These are phyloP conservation scores for Gymnopilus junonius DNA, from an alignment of 768 basidiomycete species.

Conservation along the genomic window DNA sequence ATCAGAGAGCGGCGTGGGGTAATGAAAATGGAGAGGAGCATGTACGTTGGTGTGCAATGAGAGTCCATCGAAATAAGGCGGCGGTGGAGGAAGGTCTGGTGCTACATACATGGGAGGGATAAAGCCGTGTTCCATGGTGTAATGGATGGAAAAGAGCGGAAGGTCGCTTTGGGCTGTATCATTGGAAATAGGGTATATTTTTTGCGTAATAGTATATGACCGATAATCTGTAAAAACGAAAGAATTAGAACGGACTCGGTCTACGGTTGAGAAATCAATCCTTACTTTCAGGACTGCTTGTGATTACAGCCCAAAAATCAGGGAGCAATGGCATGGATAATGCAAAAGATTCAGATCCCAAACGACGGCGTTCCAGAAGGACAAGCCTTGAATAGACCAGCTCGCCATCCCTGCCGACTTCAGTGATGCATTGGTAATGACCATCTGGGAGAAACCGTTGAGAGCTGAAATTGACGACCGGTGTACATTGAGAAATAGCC, in stretches of 20 bases:
- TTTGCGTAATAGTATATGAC: constrained; percentile 13
- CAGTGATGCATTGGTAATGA: constrained; percentile 19
- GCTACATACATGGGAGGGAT: background rate
- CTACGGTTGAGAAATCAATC: background rate
- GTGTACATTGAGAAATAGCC: constrained; percentile 17
- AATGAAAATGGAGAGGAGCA: background rate
- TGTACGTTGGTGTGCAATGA: background rate
- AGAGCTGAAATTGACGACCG: constrained; percentile 25
- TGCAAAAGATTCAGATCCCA: constrained; percentile 1
- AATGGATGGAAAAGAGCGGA: constrained; percentile 11
- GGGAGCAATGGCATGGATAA: constrained; percentile 19
- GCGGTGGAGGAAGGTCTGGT: background rate
- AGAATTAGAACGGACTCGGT: background rate
- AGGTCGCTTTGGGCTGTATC: background rate
- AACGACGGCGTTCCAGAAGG: constrained; percentile 5
- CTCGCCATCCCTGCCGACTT: constrained; percentile 17
- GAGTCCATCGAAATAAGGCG: background rate
- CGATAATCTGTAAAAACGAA: constrained; percentile 4
- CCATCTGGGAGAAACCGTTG: constrained; percentile 10
- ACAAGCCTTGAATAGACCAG: constrained; percentile 12
- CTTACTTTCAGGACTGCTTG: constrained; percentile 16
- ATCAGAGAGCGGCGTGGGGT: background rate
- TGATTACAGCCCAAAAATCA: constrained; percentile 22
- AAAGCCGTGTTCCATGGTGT: constrained; percentile 11
- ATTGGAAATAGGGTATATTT: constrained; percentile 8